A percentile compares a stretch with the other conserved stretches of the same genome.
phyloP scores from a whole-genome alignment of 805 yeast species.

The Wickerhamiella domercqiae region DNA sequence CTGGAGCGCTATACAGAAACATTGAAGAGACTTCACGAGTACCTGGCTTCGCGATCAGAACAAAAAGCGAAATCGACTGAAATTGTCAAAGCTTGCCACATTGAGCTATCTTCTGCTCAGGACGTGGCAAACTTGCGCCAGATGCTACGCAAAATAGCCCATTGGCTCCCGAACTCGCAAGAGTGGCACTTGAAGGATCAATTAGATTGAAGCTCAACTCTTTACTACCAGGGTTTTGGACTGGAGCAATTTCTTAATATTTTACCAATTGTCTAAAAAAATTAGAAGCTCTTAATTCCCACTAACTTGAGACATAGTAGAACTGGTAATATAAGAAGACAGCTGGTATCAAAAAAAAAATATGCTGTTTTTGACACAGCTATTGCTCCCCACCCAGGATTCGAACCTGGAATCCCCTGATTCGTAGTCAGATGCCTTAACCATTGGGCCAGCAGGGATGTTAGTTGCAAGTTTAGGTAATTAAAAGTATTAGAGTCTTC shows the following conservation, averaged over 20 bases:
- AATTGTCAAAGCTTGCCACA: constrained; percentile 27
- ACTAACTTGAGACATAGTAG: too few relatives aligned
- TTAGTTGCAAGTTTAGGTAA: not conserved
- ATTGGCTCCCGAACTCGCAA: constrained; percentile 39
- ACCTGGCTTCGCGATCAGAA: constrained; percentile 25
- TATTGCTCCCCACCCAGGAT: constrained; percentile 2
- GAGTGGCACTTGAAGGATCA: constrained; percentile 56
- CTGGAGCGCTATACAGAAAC: constrained; percentile 16
- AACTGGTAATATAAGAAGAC: not conserved
- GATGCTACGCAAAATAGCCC: constrained; percentile 50
- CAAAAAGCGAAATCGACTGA: constrained; percentile 35
- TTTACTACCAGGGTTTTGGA: too few relatives aligned
- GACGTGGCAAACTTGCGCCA: constrained; percentile 51
- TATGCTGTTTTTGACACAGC: not conserved
- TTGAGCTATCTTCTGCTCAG: constrained; percentile 32
- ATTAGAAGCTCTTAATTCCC: not conserved
- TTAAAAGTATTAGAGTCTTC: too few relatives aligned
- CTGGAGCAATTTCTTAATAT: not conserved
- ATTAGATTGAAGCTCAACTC: too few relatives aligned
- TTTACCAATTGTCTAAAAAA: too few relatives aligned
- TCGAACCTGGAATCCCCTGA: constrained; percentile 4
- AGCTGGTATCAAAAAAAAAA: not conserved
- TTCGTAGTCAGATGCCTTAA: constrained; percentile 4
- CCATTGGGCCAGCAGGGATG: constrained; percentile 4
- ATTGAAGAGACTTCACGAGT: constrained; percentile 28